Conservation (phyloP, 2,329 filamentous ascomycete species). For the Penicillium glabrum region DNA sequence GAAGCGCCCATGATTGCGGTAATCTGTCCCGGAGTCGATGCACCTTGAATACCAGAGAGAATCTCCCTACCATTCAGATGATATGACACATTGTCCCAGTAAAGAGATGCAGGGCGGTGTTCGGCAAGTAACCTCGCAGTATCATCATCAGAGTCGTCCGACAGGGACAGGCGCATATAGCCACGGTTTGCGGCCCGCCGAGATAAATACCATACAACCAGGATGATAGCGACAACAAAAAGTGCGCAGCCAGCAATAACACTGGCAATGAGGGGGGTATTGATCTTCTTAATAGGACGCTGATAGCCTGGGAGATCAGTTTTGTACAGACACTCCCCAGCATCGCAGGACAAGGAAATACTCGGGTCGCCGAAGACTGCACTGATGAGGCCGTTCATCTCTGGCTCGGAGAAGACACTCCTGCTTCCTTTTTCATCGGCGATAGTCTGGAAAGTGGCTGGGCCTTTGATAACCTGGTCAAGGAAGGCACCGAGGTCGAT, state of each 20-base stretch:
- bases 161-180: conserved; percentile 72
- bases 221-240: conserved; percentile 83
- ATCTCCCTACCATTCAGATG: conserved; percentile 85
- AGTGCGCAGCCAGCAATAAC: conserved; percentile 84
- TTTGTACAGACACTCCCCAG: conserved; percentile 90
- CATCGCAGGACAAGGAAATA: conserved; percentile 77
- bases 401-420: conserved; percentile 73
- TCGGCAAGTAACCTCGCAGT: conserved; percentile 82
- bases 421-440: conserved; percentile 67
- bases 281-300: conserved; percentile 88
- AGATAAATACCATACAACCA: conserved; percentile 84
- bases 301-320: conserved; percentile 91
- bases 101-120: conserved; percentile 84
- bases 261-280: conserved; percentile 91
- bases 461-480: conserved; percentile 77
- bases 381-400: conserved; percentile 87
- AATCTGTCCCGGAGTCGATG: conserved; percentile 91
- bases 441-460: conserved; percentile 76
- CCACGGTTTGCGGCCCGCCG: conserved; percentile 63
- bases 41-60: conserved; percentile 73
- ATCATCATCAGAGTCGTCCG: conserved; percentile 87
- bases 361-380: conserved; percentile 87
- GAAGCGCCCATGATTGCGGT: conserved; percentile 98
- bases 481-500: conserved; percentile 92
- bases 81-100: conserved; percentile 87